Percentiles rank a stretch among this genome's conserved stretches.
Evolutionary conservation across 768 basidiomycete genomes (phyloP).

Genomic region (Psilocybe sp.): DNA sequence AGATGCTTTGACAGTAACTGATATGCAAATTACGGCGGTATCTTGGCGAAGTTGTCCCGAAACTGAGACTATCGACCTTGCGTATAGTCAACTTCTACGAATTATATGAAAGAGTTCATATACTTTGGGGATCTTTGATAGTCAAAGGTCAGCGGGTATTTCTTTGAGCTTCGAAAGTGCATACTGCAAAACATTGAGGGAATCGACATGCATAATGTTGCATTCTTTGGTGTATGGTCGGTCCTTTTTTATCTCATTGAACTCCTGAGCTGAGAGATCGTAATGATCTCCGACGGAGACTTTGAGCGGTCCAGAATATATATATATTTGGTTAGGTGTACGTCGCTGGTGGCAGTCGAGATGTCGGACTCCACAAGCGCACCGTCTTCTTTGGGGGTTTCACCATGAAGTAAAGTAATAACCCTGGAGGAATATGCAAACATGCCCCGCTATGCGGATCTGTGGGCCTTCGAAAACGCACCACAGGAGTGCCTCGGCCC

Average conservation of each 20-base stretch:
- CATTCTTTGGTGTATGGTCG: neutral
- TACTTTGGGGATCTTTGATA: neutral
- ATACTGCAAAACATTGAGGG: constrained; percentile 2
- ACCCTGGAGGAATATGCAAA: no score
- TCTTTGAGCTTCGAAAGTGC: neutral
- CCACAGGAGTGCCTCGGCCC: no score
- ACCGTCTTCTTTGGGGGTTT: no score
- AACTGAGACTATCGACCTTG: constrained; percentile 43
- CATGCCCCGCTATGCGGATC: no score
- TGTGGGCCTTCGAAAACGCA: no score
- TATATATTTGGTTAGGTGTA: no score
- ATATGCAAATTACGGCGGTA: constrained; percentile 23
- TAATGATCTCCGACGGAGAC: constrained; percentile 42
- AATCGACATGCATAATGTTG: constrained; percentile 2
- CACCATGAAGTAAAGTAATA: no score
- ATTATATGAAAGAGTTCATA: neutral
- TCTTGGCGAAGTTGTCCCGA: constrained; percentile 58
- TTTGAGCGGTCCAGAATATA: constrained; percentile 33
- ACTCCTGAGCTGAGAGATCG: constrained; percentile 32
- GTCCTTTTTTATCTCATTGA: neutral
- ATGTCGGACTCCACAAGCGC: no score
- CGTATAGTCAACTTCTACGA: neutral
- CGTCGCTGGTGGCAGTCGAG: no score
- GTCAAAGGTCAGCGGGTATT: neutral
- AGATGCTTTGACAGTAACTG: neutral